A percentile compares a stretch with the other conserved stretches of the same genome.
phyloP scores from a whole-genome alignment of 257 asterid species.

The Galeopsis tetrahit region DNA sequence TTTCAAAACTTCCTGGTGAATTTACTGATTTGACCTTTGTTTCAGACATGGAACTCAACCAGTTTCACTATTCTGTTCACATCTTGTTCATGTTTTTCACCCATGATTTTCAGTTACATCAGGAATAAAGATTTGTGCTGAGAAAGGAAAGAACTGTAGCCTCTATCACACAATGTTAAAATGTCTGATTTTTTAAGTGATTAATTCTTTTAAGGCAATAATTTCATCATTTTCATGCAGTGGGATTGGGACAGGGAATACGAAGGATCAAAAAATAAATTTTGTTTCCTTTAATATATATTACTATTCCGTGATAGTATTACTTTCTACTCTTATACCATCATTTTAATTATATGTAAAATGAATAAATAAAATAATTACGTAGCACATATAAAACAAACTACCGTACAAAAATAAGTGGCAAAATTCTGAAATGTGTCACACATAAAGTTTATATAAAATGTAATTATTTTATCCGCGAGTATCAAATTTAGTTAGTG shows the following conservation, averaged over 20 bases:
- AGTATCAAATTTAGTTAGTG: no score
- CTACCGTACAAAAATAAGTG: no score
- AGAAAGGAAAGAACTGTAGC: constrained; percentile 5
- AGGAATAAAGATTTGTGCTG: background rate
- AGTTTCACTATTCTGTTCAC: constrained; percentile 7
- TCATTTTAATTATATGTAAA: no score
- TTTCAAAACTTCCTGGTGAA: constrained; percentile 10
- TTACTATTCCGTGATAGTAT: no score
- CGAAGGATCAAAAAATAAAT: background rate
- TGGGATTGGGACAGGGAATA: background rate
- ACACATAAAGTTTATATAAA: no score
- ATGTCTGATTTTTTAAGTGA: background rate
- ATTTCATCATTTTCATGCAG: background rate
- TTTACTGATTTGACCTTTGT: constrained; percentile 15
- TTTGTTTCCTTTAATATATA: no score
- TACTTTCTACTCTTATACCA: background rate
- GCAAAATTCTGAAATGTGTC: no score
- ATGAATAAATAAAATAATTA: no score
- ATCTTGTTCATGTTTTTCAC: constrained; percentile 17
- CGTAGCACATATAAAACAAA: background rate
- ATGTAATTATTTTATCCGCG: no score
- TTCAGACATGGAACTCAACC: constrained; percentile 13
- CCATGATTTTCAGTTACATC: constrained; percentile 1
- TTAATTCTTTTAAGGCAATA: background rate
- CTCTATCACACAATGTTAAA: background rate